Evolutionary conservation across 352 stramenopile species (phyloP).

Genomic region (Pythium graminicola): DNA sequence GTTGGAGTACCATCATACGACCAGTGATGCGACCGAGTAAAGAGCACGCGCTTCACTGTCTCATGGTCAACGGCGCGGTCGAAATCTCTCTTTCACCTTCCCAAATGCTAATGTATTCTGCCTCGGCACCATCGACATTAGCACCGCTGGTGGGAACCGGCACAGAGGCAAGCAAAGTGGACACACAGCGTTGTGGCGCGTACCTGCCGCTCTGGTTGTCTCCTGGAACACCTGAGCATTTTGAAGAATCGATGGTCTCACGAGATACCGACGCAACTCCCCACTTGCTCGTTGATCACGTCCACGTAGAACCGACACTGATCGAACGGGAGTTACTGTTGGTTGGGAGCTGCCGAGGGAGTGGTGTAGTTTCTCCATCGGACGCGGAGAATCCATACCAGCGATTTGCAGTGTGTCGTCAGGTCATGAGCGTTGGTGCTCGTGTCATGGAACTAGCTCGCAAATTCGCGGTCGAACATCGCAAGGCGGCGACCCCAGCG

Average conservation of each 20-base stretch:
- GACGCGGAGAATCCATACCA: constrained; percentile 38
- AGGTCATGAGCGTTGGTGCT: constrained; percentile 30
- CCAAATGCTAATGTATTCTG: constrained; percentile 31
- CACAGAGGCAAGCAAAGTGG: not conserved
- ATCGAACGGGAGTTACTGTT: constrained; percentile 60
- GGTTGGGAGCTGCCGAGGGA: constrained; percentile 4
- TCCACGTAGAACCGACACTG: constrained; percentile 48
- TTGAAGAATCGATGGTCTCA: constrained; percentile 56
- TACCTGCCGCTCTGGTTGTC: constrained; percentile 56
- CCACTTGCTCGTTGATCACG: constrained; percentile 43
- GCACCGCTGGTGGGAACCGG: not conserved
- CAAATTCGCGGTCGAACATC: constrained; percentile 28
- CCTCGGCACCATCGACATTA: not conserved
- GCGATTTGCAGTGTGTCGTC: constrained; percentile 31
- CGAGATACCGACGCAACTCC: constrained; percentile 46
- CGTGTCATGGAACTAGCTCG: constrained; percentile 41
- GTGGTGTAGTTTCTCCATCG: constrained; percentile 5
- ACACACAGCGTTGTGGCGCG: constrained; percentile 38
- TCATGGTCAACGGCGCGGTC: constrained; percentile 33
- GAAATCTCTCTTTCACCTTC: constrained; percentile 39
- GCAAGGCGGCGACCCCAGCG: constrained; percentile 19
- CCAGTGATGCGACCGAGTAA: constrained; percentile 27
- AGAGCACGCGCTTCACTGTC: constrained; percentile 47
- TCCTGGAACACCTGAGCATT: constrained; percentile 39
- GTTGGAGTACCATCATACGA: constrained; percentile 31